phyloP scores from a whole-genome alignment of 202 grass and related monocot species.

The Zoysia matrella region DNA sequence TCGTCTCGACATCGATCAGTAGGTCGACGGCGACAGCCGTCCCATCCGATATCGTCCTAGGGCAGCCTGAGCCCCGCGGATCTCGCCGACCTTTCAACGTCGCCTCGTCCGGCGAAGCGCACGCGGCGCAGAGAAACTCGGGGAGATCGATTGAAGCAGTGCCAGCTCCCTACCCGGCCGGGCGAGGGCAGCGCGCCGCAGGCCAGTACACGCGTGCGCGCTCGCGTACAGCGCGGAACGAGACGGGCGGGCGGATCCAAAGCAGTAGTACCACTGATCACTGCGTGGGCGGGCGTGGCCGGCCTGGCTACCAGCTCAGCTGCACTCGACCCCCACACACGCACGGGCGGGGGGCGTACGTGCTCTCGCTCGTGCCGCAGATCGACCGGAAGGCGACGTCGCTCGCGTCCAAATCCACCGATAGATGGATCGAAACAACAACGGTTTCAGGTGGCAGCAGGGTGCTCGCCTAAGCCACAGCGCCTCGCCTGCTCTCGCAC shows the following conservation, averaged over 20 bases:
- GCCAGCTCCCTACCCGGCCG: not conserved
- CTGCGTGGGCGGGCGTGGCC: no score
- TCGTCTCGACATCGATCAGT: no score
- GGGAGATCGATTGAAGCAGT: no score
- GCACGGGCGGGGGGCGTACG: not conserved
- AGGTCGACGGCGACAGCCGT: no score
- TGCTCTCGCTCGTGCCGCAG: not conserved
- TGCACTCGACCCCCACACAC: not conserved
- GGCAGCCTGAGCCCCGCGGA: no score
- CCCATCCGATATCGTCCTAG: no score
- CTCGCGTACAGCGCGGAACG: not conserved
- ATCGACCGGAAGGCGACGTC: not conserved
- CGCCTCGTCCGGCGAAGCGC: no score
- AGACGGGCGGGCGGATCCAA: constrained; percentile 30
- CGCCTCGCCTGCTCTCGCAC: constrained; percentile 41
- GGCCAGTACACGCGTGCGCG: not conserved
- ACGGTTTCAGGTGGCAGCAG: constrained; percentile 61
- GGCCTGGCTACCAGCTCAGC: no score
- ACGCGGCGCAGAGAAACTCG: no score
- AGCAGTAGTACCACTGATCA: not conserved
- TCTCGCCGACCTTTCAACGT: no score
- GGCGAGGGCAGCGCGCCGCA: no score
- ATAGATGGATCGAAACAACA: not conserved
- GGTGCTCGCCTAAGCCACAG: constrained; percentile 59
- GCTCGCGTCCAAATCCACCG: not conserved